phyloP scores from a whole-genome alignment of 345 rosid species.

The Dovyalis caffra region DNA sequence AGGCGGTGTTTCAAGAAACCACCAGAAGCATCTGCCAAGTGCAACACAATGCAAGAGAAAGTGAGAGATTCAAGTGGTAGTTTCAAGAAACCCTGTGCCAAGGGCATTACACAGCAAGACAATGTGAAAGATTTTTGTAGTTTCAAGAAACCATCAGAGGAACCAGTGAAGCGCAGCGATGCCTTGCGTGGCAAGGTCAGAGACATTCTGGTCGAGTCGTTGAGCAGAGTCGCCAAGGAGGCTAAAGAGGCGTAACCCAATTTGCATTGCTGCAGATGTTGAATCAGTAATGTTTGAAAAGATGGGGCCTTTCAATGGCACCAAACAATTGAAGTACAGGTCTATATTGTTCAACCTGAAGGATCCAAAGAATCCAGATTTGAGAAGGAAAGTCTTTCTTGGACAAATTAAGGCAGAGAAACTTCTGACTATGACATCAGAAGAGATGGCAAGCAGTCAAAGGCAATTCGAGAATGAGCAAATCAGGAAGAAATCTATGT shows the following conservation, averaged over 20 bases:
- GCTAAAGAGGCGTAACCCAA: no score
- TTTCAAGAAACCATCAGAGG: not conserved
- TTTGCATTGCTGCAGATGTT: not conserved
- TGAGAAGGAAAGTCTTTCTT: slow-evolving; percentile 9
- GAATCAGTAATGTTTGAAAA: not conserved
- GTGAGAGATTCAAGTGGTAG: not conserved
- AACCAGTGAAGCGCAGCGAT: no score
- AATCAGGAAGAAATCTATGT: not conserved
- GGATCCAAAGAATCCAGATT: slow-evolving; percentile 14
- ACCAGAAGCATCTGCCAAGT: not conserved
- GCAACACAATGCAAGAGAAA: no score
- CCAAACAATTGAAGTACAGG: not conserved
- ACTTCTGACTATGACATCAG: not conserved
- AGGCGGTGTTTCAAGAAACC: not conserved
- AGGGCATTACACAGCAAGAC: no score
- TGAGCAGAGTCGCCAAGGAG: no score
- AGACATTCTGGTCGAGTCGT: no score
- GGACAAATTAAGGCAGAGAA: slow-evolving; percentile 8
- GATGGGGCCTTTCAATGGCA: not conserved
- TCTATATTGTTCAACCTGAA: slow-evolving; percentile 10
- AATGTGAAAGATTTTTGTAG: no score
- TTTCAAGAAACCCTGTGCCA: not conserved
- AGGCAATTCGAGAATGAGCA: not conserved
- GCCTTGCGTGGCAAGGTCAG: no score
- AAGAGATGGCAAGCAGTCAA: slow-evolving; percentile 14